These are phyloP conservation scores for Eimeria maxima DNA, from an alignment of 169 alveolate species.

Conservation along the genomic window DNA sequence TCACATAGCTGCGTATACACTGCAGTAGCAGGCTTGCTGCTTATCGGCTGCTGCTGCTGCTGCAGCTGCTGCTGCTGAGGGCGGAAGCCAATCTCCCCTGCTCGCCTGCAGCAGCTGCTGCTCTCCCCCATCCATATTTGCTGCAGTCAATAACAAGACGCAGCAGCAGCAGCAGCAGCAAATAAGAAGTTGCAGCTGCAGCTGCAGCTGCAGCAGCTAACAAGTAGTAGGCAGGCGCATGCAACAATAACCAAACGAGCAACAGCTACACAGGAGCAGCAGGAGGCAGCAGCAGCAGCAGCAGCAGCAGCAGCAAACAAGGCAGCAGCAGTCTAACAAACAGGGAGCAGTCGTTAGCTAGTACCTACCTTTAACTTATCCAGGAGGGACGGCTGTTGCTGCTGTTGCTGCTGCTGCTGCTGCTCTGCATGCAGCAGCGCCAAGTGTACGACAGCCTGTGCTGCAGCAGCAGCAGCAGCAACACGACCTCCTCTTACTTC, in stretches of 20 bases:
- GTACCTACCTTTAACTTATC: constrained; percentile 9
- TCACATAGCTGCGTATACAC: constrained; percentile 67
- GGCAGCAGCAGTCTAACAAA: background rate
- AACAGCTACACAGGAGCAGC: background rate
- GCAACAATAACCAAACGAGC: background rate
- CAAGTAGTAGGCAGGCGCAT: background rate
- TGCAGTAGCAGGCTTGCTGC: background rate
- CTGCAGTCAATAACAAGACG: constrained; percentile 41
- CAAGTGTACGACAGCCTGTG: constrained; percentile 44
- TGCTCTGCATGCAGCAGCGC: constrained; percentile 64
- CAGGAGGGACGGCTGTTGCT: background rate
- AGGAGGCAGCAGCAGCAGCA: background rate
- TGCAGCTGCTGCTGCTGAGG: background rate
- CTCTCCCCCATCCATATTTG: constrained; percentile 3
- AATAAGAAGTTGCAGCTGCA: background rate
- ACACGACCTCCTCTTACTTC: constrained; percentile 44
- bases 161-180: background rate
- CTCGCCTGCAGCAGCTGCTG: background rate
- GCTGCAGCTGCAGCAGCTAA: background rate
- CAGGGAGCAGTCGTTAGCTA: background rate
- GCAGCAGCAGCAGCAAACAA: constrained; percentile 1
- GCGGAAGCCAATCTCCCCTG: constrained; percentile 38
- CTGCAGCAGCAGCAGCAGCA: constrained; percentile 56
- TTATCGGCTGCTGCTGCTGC: background rate
- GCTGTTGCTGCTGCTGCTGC: constrained; percentile 69